phyloP scores from a whole-genome alignment of 257 asterid species.

The Gardenia jasminoides region DNA sequence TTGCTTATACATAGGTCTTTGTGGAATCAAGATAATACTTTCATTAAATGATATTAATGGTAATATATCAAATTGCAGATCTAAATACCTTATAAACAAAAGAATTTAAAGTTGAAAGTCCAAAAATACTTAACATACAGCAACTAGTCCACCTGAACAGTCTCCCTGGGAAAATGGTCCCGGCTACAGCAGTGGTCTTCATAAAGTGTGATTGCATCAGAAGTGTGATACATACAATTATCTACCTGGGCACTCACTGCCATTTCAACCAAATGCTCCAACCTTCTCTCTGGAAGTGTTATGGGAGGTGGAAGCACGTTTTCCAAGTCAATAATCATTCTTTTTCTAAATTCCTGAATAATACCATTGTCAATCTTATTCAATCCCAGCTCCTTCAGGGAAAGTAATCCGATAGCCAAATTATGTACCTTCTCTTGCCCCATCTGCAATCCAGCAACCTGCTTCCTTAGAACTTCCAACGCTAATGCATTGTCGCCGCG shows the following conservation, averaged over 20 bases:
- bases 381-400: slow-evolving; percentile 42
- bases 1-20: not conserved
- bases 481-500: slow-evolving; percentile 55
- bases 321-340: slow-evolving; percentile 52
- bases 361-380: slow-evolving; percentile 35
- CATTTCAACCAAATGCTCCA: slow-evolving; percentile 79
- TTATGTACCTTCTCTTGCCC: slow-evolving; percentile 54
- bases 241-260: slow-evolving; percentile 64
- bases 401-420: slow-evolving; percentile 59
- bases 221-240: slow-evolving; percentile 61
- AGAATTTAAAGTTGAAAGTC: not conserved
- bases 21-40: not conserved
- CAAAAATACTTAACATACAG: slow-evolving; percentile 1
- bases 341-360: slow-evolving; percentile 40
- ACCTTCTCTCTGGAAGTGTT: slow-evolving; percentile 73
- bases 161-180: slow-evolving; percentile 68
- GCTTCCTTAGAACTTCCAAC: slow-evolving; percentile 51
- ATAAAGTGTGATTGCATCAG: slow-evolving; percentile 53
- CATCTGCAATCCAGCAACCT: slow-evolving; percentile 41
- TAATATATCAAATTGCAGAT: not conserved
- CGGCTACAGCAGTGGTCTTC: slow-evolving; percentile 80
- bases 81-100: not conserved
- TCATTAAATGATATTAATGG: not conserved
- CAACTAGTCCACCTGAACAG: slow-evolving; percentile 64
- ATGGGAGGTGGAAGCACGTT: slow-evolving; percentile 71